Evolutionary conservation across 2,329 filamentous ascomycete genomes (phyloP).

Genomic region (Claviceps sorghi): DNA sequence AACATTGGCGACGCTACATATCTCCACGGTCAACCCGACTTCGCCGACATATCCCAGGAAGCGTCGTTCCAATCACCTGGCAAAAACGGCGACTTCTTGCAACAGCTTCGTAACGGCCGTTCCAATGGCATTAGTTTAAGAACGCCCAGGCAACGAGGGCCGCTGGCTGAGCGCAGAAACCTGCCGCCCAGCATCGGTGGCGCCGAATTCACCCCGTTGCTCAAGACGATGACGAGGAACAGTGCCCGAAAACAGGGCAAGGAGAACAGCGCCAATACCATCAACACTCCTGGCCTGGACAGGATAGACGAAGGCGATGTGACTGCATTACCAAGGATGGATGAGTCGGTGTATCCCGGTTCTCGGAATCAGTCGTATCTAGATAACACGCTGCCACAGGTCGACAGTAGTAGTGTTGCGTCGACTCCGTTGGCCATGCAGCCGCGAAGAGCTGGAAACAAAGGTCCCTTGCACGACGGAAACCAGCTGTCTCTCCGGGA

Average conservation of each 20-base stretch:
- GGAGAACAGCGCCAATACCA: slow-evolving; percentile 42
- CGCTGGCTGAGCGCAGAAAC: slow-evolving; percentile 58
- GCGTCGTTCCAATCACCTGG: slow-evolving; percentile 72
- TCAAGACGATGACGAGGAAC: slow-evolving; percentile 66
- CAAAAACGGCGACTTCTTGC: slow-evolving; percentile 54
- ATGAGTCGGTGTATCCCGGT: slow-evolving; percentile 55
- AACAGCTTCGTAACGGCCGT: slow-evolving; percentile 56
- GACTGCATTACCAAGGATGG: slow-evolving; percentile 58
- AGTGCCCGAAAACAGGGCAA: slow-evolving; percentile 52
- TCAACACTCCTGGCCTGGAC: slow-evolving; percentile 55
- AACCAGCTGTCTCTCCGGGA: slow-evolving; percentile 86
- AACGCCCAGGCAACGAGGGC: slow-evolving; percentile 59
- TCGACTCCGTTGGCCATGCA: slow-evolving; percentile 68
- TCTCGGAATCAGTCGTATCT: slow-evolving; percentile 50
- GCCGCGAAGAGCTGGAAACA: slow-evolving; percentile 45
- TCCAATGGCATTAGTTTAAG: slow-evolving; percentile 42
- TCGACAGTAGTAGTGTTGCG: slow-evolving; percentile 63
- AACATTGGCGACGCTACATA: slow-evolving; percentile 74
- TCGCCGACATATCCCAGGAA: slow-evolving; percentile 69
- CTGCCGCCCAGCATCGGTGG: slow-evolving; percentile 48
- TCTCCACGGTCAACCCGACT: slow-evolving; percentile 52
- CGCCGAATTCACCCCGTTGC: slow-evolving; percentile 83
- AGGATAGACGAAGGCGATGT: slow-evolving; percentile 57
- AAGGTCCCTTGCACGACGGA: slow-evolving; percentile 63
- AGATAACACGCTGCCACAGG: slow-evolving; percentile 59